These are phyloP conservation scores for Perkinsela sp. DNA, from an alignment of 208 protist genomes.

Conservation along the genomic window DNA sequence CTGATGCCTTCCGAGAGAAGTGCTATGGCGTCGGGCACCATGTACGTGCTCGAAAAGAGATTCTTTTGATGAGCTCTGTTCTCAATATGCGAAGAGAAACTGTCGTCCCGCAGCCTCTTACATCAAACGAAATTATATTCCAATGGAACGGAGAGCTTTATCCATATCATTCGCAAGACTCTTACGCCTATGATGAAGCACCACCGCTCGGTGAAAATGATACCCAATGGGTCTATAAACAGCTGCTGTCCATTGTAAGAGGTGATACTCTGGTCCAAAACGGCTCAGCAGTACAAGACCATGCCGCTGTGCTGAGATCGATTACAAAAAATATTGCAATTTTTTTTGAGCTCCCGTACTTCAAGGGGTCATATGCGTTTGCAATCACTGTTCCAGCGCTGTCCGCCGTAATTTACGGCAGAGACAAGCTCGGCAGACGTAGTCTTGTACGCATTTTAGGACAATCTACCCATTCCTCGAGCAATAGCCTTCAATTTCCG, in stretches of 20 bases:
- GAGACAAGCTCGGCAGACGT: conserved; percentile 51
- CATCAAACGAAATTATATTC: background rate
- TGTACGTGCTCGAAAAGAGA: too few relatives aligned
- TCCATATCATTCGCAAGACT: background rate
- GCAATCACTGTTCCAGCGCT: conserved; percentile 28
- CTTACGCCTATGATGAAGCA: background rate
- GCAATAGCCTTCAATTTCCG: background rate
- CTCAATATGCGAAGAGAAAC: background rate
- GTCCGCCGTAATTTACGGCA: conserved; percentile 35
- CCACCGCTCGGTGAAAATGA: background rate
- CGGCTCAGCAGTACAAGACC: background rate
- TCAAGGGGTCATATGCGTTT: conserved; percentile 40
- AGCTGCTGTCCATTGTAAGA: background rate
- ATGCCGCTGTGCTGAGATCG: background rate
- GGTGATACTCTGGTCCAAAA: background rate
- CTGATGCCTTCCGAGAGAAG: too few relatives aligned
- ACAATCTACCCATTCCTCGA: background rate
- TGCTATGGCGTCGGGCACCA: too few relatives aligned
- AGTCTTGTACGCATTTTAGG: conserved; percentile 17
- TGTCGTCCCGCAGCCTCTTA: background rate
- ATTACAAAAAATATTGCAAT: background rate
- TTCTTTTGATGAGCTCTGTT: too few relatives aligned
- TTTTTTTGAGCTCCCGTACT: background rate
- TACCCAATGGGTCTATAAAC: background rate
- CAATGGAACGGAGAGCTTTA: conserved; percentile 5